These are phyloP conservation scores for Fusarium clavum DNA, from an alignment of 2,329 filamentous ascomycete genomes.

Conservation along the genomic window DNA sequence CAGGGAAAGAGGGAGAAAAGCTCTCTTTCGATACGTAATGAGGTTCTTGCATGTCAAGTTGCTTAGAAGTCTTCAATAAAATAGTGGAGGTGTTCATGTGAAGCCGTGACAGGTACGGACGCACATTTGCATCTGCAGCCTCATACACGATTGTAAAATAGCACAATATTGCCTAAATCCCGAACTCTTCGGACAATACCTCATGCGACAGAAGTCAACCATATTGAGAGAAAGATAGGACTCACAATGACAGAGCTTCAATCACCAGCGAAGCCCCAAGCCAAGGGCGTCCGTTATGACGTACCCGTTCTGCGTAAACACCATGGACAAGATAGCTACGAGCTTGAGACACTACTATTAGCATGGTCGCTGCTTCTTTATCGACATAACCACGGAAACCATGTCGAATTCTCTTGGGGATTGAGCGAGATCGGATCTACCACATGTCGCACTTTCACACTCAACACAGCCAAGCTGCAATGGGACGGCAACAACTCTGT, in stretches of 20 bases:
- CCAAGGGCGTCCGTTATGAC: constrained; percentile 36
- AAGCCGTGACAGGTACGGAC: constrained; percentile 4
- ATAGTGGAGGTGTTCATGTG: constrained; percentile 40
- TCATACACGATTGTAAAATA: constrained; percentile 7
- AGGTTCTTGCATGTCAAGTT: constrained; percentile 24
- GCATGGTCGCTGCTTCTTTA: constrained; percentile 43
- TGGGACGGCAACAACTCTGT: constrained; percentile 35
- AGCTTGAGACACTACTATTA: constrained; percentile 37
- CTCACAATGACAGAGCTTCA: constrained; percentile 31
- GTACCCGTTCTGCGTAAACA: constrained; percentile 34
- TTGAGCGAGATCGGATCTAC: constrained; percentile 28
- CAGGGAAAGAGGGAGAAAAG: not conserved
- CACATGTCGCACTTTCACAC: constrained; percentile 32
- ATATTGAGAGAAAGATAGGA: not conserved
- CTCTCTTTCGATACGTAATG: constrained; percentile 41
- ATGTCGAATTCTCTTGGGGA: constrained; percentile 42
- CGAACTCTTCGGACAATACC: not conserved
- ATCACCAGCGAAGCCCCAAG: constrained; percentile 12
- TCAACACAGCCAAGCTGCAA: constrained; percentile 40
- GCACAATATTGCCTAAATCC: not conserved
- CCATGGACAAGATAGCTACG: constrained; percentile 16
- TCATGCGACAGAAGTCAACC: not conserved
- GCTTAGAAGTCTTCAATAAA: constrained; percentile 18
- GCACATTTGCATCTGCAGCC: constrained; percentile 16
- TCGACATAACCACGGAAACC: constrained; percentile 41